Conservation (phyloP, 139 green algal genomes). For the Chloropicon primus region DNA sequence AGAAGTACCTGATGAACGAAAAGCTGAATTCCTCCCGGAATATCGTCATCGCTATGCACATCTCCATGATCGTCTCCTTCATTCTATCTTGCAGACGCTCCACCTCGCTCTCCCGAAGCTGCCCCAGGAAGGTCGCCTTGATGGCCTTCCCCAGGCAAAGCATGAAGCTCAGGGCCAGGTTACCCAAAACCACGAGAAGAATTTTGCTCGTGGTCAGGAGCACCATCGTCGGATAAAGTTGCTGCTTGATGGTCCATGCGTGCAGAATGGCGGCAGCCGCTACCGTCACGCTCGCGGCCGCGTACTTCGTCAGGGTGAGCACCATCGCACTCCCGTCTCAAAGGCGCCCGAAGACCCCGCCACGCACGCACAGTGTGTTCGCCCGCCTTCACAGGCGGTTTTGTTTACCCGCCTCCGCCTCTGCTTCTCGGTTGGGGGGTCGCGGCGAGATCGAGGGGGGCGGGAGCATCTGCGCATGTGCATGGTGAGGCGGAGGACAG, state of each 20-base stretch:
- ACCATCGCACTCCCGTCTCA: too few relatives aligned
- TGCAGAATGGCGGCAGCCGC: slow-evolving; percentile 64
- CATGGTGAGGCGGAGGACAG: too few relatives aligned
- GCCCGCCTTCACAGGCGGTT: too few relatives aligned
- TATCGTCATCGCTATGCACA: slow-evolving; percentile 92
- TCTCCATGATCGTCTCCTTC: slow-evolving; percentile 85
- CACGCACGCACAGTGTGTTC: too few relatives aligned
- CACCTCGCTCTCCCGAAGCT: slow-evolving; percentile 78
- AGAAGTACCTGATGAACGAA: slow-evolving; percentile 67
- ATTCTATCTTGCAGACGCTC: slow-evolving; percentile 82
- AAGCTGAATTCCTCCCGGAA: slow-evolving; percentile 64
- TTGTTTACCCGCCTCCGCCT: too few relatives aligned
- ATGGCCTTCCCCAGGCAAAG: slow-evolving; percentile 30
- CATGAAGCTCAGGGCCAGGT: slow-evolving; percentile 69
- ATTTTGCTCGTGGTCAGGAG: slow-evolving; percentile 89
- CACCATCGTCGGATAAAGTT: slow-evolving; percentile 85
- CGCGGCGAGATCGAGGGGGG: too few relatives aligned
- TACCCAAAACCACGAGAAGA: slow-evolving; percentile 74
- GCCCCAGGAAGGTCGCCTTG: slow-evolving; percentile 63
- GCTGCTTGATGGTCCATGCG: slow-evolving; percentile 73
- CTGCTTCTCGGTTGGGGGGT: too few relatives aligned
- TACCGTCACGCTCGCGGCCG: slow-evolving; percentile 27
- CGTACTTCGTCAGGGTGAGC: slow-evolving; percentile 34
- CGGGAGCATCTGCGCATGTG: too few relatives aligned
- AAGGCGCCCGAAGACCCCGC: too few relatives aligned